Percentiles rank a stretch among this genome's conserved stretches.
Conservation (phyloP, 805 yeast species). For the Pichia exigua region DNA sequence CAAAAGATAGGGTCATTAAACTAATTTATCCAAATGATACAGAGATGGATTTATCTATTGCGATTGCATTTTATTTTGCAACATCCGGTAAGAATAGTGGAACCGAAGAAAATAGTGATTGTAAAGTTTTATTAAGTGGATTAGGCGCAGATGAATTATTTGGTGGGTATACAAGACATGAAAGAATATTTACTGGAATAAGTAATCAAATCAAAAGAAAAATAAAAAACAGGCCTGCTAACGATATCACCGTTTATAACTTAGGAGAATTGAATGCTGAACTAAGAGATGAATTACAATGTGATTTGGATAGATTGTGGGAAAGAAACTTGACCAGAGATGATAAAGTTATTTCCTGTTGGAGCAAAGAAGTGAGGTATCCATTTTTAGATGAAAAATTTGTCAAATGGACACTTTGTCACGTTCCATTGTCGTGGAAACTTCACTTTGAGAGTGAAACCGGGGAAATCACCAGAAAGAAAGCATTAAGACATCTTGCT, state of each 20-base stretch:
- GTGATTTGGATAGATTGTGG: slow-evolving; percentile 69
- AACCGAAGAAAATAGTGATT: slow-evolving; percentile 30
- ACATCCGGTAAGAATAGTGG: slow-evolving; percentile 45
- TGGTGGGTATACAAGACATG: slow-evolving; percentile 92
- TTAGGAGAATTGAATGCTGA: slow-evolving; percentile 25
- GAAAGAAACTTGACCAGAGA: slow-evolving; percentile 83
- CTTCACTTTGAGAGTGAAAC: slow-evolving; percentile 29
- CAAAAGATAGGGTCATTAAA: slow-evolving; percentile 44
- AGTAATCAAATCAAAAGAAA: slow-evolving; percentile 19
- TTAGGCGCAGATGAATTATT: slow-evolving; percentile 95
- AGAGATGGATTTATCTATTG: slow-evolving; percentile 94
- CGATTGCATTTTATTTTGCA: slow-evolving; percentile 92
- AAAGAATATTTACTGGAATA: slow-evolving; percentile 35
- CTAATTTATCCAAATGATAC: slow-evolving; percentile 80
- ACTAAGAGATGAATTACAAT: slow-evolving; percentile 51
- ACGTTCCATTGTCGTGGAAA: slow-evolving; percentile 43
- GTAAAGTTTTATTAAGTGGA: slow-evolving; percentile 79
- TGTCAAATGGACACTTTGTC: slow-evolving; percentile 32
- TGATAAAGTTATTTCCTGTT: slow-evolving; percentile 74
- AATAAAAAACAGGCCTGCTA: slow-evolving; percentile 17
- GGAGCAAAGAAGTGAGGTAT: slow-evolving; percentile 88
- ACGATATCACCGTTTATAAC: slow-evolving; percentile 13
- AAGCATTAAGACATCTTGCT: slow-evolving; percentile 58
- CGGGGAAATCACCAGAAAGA: slow-evolving; percentile 38
- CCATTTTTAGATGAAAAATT: slow-evolving; percentile 71